Percentiles rank a stretch among this genome's conserved stretches.
Conservation (phyloP, 129 eudicot species). For the Heracleum sosnowskyi region DNA sequence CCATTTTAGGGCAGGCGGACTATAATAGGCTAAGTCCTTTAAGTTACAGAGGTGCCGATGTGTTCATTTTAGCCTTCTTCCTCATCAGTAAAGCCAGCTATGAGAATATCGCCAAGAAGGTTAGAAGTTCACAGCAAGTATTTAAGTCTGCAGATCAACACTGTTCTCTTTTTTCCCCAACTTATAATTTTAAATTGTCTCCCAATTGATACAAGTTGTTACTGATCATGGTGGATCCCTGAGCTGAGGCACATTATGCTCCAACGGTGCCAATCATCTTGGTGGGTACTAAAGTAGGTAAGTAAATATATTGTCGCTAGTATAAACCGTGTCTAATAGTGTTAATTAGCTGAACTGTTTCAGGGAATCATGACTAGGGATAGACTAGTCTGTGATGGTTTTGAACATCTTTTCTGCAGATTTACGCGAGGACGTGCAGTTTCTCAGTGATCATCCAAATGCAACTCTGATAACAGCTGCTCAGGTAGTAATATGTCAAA, state of each 20-base stretch:
- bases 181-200: neutral
- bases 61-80: slow-evolving; percentile 66
- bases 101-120: slow-evolving; percentile 83
- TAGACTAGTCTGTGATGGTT: neutral
- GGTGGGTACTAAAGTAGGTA: slow-evolving; percentile 82
- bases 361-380: neutral
- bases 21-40: slow-evolving; percentile 80
- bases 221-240: slow-evolving; percentile 50
- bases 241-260: slow-evolving; percentile 72
- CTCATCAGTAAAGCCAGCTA: slow-evolving; percentile 78
- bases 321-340: neutral
- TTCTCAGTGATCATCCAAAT: slow-evolving; percentile 67
- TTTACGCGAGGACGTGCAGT: slow-evolving; percentile 65
- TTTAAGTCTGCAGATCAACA: neutral
- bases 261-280: slow-evolving; percentile 75
- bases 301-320: neutral
- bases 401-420: slow-evolving; percentile 25
- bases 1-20: slow-evolving; percentile 66
- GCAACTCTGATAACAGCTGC: slow-evolving; percentile 56
- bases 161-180: neutral
- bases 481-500: slow-evolving; percentile 52
- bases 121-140: neutral
- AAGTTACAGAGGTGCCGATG: slow-evolving; percentile 91
- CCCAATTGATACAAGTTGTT: neutral
- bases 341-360: neutral